Base-by-base conservation (phyloP, 1,284 basidiomycete genomes). In the Malassezia nana region DNA sequence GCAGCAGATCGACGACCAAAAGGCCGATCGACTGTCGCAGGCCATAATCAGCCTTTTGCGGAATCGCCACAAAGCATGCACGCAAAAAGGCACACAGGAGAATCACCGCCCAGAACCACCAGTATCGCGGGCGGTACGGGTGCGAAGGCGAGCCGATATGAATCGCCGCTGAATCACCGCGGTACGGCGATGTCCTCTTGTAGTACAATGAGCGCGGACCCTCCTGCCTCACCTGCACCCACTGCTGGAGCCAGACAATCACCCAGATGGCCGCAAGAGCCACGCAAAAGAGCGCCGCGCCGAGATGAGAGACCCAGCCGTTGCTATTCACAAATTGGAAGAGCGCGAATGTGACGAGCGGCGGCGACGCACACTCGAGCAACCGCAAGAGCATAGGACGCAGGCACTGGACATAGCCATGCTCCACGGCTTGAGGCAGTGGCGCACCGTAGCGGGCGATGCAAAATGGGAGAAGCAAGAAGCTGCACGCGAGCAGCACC, bases 21-120 rank as follows among this genome's bases (percentile, higher is more conserved):
- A 69, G 52, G n/a, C 69, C 71, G 32, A 72, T 60, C 31, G 65
- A 63, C 50, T 74, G 72, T 9, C 59, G 61, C 41, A 72, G 48
- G 16, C 57, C 69, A 32, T 64, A 56, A 5, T 57, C 44, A 13
- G 31, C 16, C 2, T 58, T 59, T 45, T 67, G 67, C 1, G 63
- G 66, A 26, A 71, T 64, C 28, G 60, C 58, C 53, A 74, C 63
- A 35, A 66, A 71, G 49, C 64, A 64, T 13, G 67, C 64, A 10
- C 63, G 64, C 26, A 67, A 46, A 52, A 67, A 60, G 48, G 55
- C 62, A 50, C 59, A 66, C 16, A 65, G 55, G 42, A 60, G 44
- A 53, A 66, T 67, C 25, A 64, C 60, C 25, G 60, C 38, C 18
- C 50, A 60, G 38, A 66, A 74, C 64, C 64, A 70, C 51, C 54